Base-by-base conservation (phyloP, 108 stramenopile genomes). In the Nitzschia palea region DNA sequence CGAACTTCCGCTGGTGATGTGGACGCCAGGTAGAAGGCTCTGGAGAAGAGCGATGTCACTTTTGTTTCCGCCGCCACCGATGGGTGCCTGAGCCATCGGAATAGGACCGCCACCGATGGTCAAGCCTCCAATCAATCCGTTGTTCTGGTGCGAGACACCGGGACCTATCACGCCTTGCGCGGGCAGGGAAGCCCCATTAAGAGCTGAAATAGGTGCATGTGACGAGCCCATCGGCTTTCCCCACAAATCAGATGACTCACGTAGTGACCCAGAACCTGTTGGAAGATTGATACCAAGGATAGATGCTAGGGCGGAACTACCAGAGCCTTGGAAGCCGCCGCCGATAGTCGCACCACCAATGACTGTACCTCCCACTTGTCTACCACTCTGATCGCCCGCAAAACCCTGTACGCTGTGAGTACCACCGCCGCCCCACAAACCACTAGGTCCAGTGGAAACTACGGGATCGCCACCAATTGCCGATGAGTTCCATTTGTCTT, bases 1-100 rank as follows among this genome's bases (percentile, higher is more conserved):
- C 30, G 53, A 43, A n/a, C 66, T 62, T 18, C 86, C 82, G 62
- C 77, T 78, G 12, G 86, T 87, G 52, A 87, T 82, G 50, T 82
- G 86, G 27, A 93, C 92, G 32, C 89, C 89, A 14, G 92, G 92
- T 32, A 93, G 68, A 20, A 93, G 74, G 48, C 86, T 90, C 70
- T 93, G 92, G 14, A 93, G 73, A 40, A 93, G 85, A 18, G 92
- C 92, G 62, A 93, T 88, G 59, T 93, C 92, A 68, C 79, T 87
- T 36, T 74, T 80, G 65, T 61, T 71, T 45, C 65, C 69, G 45
- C 72, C 83, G 30, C 71, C 78, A 18, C 44, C 60, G 22, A 48
- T 55, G 5, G 55, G 68, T 23, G 40, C 62, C 28, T 29, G 43
- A 25, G 53, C 14, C 51, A 45, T n/a, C 9, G 61, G 66, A 37